Evolutionary conservation across 2,329 filamentous ascomycete species (phyloP).

Genomic region (Penicillium sp.): DNA sequence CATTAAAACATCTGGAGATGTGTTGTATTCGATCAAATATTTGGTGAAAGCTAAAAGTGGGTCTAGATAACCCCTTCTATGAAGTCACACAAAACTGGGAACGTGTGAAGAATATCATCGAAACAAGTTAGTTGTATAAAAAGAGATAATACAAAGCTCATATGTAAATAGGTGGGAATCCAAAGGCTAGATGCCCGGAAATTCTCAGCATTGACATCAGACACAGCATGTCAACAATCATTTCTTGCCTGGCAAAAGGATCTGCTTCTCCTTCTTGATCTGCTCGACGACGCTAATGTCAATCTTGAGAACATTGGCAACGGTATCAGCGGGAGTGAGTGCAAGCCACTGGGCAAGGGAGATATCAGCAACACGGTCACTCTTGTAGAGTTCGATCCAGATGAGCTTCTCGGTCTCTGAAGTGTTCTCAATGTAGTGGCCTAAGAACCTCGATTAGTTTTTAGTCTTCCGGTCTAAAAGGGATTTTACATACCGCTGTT

Average conservation of each 20-base stretch:
- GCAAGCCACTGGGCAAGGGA: slow-evolving; percentile 70
- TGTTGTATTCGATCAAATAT: no score
- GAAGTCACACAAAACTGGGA: no score
- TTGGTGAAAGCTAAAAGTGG: no score
- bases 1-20: no score
- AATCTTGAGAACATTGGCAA: slow-evolving; percentile 19
- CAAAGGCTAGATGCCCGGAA: no score
- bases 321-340: slow-evolving; percentile 55
- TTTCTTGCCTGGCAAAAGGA: slow-evolving; percentile 17
- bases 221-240: background rate
- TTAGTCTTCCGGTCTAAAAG: background rate
- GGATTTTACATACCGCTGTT: slow-evolving; percentile 47
- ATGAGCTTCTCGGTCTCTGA: slow-evolving; percentile 64
- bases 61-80: no score
- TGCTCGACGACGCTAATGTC: slow-evolving; percentile 22
- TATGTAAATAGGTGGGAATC: no score
- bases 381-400: slow-evolving; percentile 72
- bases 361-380: slow-evolving; percentile 67
- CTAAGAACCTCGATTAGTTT: slow-evolving; percentile 18
- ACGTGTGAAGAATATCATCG: no score
- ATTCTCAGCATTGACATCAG: no score
- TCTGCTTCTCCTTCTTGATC: slow-evolving; percentile 25
- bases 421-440: slow-evolving; percentile 71
- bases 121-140: no score
- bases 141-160: no score